Base-by-base conservation (phyloP, 768 basidiomycete species). In the Neoboletus magnificus region DNA sequence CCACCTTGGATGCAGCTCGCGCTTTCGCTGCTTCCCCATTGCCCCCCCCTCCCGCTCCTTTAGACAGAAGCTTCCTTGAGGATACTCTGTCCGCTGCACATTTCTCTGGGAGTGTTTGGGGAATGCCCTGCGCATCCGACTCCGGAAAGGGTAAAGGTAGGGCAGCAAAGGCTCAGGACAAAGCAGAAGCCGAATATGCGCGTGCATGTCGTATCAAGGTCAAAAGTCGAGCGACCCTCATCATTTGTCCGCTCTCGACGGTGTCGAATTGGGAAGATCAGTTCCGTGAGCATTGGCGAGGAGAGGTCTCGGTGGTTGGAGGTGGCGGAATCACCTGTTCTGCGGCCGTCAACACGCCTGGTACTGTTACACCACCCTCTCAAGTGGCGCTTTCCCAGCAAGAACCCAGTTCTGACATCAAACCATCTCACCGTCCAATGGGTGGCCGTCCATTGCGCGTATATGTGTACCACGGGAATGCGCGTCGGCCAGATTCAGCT, bases 241-340 rank as follows among this genome's bases (percentile, higher is more conserved):
- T 99, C 64, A 82, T 99, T 29, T 98, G 97, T 65, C 97, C 97
- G 8, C 79, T 99, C 36, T 94, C 93, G 12, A 99, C 97, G 6
- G 93, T 99, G 2, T 85, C 91, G 46, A 98, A 98, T 66, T 99
- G 97, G 97, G 97, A 99, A 74, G 93, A 96, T 54, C 97, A 99
- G 71, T 93, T 99, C 66, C 84, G 89, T 55, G 97, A 99, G 68
- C 97, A 99, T 70, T 98, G 94, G 94, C 83, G 82, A 59, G 94
- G 94, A 9, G 83, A 87, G 52, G 93, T 97, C 4, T 77, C 79
- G 23, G 87, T 97, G 40, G 78, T 88, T 51, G 93, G 95, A 20
- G 93, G 93, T 13, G 86, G 87, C 37, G 77, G 76, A 12, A 59
- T 69, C n/a, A 64, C 62, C 30, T 74, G 67, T 50, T 66, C 67